A percentile compares a stretch with the other conserved stretches of the same genome.
Conservation (phyloP, 768 basidiomycete genomes). For the Leccinum incarnatum region DNA sequence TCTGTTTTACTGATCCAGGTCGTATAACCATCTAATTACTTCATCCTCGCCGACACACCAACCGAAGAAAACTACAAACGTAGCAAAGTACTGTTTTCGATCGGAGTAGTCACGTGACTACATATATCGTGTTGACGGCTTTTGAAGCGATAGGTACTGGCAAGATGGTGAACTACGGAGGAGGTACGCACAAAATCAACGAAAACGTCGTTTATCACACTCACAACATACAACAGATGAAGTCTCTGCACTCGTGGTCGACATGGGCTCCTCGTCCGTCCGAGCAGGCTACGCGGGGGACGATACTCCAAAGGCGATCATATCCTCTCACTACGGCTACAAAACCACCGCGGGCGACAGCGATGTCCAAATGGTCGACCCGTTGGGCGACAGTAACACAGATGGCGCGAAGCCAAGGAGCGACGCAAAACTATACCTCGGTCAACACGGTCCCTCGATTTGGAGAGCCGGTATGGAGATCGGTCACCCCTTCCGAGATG, state of each 20-base stretch:
- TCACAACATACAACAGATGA: conserved; percentile 59
- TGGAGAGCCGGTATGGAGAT: conserved; percentile 93
- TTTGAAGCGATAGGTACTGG: neutral
- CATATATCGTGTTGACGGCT: neutral
- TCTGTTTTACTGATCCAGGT: too few relatives aligned
- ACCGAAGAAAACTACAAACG: neutral
- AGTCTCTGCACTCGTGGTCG: conserved; percentile 94
- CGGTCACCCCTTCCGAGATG: conserved; percentile 77
- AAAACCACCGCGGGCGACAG: conserved; percentile 37
- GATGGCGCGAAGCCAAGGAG: conserved; percentile 38
- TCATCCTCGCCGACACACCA: neutral
- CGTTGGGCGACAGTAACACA: conserved; percentile 32
- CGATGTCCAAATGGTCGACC: conserved; percentile 42
- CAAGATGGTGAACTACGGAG: conserved; percentile 81
- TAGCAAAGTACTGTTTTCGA: neutral
- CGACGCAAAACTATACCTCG: conserved; percentile 67
- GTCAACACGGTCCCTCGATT: conserved; percentile 83
- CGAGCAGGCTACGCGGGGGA: conserved; percentile 98
- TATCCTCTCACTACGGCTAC: conserved; percentile 88
- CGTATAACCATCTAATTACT: too few relatives aligned
- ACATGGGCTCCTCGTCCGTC: conserved; percentile 86
- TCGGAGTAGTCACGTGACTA: conserved; percentile 7
- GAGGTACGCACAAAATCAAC: conserved; percentile 50
- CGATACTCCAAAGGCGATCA: conserved; percentile 89
- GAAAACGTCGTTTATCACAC: neutral